Base-by-base conservation (phyloP, 345 rosid genomes). In the Carallia brachiata region DNA sequence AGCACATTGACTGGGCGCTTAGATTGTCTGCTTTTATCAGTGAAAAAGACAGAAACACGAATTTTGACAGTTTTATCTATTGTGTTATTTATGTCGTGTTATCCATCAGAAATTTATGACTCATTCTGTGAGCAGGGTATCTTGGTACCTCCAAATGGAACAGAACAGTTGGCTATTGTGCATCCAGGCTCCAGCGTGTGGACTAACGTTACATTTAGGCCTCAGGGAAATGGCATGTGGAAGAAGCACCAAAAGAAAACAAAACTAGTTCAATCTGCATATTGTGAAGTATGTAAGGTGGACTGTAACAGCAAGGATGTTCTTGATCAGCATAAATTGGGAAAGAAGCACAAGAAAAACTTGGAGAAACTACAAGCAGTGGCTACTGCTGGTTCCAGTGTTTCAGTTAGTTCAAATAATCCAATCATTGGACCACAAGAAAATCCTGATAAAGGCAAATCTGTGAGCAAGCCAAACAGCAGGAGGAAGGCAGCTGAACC, bases 261-360 rank as follows among this genome's bases (percentile, higher is more conserved):
- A 15, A 75, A 69, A 32, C 39, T 65, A n/a, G 70, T 69, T 52
- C 74, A 75, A 50, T 69, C 78, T 50, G 74, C 74, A 15, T 70
- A 69, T 40, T 75, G 78, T 52, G 74, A 75, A 65, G 52, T 75
- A 28, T 75, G 78, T 59, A 75, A 65, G 53, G 70, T 75, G 66
- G 74, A 75, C n/a, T 75, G 78, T 53, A 75, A 69, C 74, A 75
- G 78, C 74, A 70, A 70, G 62, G 78, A 75, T 1, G 74, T 69
- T 28, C 70, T 75, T 23, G 70, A 64, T 65, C 60, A 75, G 54
- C 78, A 75, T 36, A 75, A 69, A 39, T 48, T 75, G 36, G 78
- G 78, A 52, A 75, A 75, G 68, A 75, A 65, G 60, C 78, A 75
- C 66, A 75, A 65, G 74, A 75, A 65, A 39, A 75, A 75, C 70